Evolutionary conservation across 2,329 filamentous ascomycete genomes (phyloP).

Genomic region (Epichloe baconii): DNA sequence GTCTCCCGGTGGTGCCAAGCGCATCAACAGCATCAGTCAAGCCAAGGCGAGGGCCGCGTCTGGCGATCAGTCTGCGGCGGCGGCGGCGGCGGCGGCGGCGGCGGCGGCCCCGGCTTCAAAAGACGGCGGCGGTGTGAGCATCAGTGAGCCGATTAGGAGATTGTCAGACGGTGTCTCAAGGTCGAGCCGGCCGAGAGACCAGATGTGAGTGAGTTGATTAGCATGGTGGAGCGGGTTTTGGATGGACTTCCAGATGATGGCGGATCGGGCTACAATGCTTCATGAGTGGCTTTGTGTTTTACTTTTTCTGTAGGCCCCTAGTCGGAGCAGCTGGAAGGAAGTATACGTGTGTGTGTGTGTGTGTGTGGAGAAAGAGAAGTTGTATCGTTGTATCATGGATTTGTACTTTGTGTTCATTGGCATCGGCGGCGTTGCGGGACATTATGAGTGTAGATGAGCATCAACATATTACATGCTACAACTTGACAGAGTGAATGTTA

Average conservation of each 20-base stretch:
- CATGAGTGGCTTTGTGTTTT: neutral
- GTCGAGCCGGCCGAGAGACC: slow-evolving; percentile 83
- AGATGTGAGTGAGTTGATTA: slow-evolving; percentile 72
- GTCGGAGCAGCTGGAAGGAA: no score
- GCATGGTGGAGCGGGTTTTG: slow-evolving; percentile 62
- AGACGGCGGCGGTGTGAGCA: slow-evolving; percentile 26
- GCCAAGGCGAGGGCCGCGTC: slow-evolving; percentile 16
- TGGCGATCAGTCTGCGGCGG: slow-evolving; percentile 12
- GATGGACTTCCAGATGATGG: slow-evolving; percentile 16
- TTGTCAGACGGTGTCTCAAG: slow-evolving; percentile 73
- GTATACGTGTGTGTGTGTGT: neutral
- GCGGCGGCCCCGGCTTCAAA: slow-evolving; percentile 6
- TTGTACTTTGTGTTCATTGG: no score
- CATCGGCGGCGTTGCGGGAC: no score
- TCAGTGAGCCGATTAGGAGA: slow-evolving; percentile 76
- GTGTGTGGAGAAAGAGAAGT: neutral
- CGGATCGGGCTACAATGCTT: neutral
- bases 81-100: neutral
- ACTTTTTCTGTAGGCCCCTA: neutral
- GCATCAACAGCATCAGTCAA: slow-evolving; percentile 28
- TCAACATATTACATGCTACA: no score
- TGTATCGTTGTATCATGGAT: no score
- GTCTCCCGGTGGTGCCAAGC: slow-evolving; percentile 43
- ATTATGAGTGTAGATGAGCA: no score
- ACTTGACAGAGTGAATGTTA: no score